Evolutionary conservation across 306 rosid species (phyloP), one percentile per base, ranked within the genome.

Genomic region (Oxytropis ochrocephala): DNA sequence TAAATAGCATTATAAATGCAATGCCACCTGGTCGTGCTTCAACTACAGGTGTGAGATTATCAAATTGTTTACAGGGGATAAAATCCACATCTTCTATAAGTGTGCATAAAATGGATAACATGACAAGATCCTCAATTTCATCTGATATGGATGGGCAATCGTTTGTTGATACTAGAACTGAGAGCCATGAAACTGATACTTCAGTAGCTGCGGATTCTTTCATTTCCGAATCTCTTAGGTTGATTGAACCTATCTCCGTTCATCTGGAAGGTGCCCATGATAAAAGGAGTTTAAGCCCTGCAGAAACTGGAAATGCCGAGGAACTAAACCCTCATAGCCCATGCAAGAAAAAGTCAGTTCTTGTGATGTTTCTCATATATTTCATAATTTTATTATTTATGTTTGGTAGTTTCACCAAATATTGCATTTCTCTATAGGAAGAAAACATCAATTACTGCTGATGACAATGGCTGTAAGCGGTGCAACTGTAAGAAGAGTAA

Each of bases 401-500:
- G 48, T 70, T 78, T 27, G 14, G 44, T 27, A 49, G 24, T 62
- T 57, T 64, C 56, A 63, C 78, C 52, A 18, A 58, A 46, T 44
- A 73, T 62, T 55, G 33, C 62, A 44, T 77, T 64, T 18, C 19
- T 66, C 29, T 66, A 41, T 82, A 88, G 97, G 86, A 86, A 68
- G 74, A 86, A 43, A 73, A 74, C 79, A 46, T 51, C 71, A 5
- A 64, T 8, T 50, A 16, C 61, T 51, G 55, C 5, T 46, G 83
- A 80, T 41, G 68, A 43, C 27, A 82, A 70, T 71, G 89, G 77
- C 9, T 44, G 80, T 77, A 91, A 78, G 57, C 75, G 72, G 43
- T 91, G 97, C 87, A 83, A 83, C 72, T 91, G 97, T 70, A 85
- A 47, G 80, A 91, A 80, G 82, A 79, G 77, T 67, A 80, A 80